Base-by-base conservation (phyloP, 257 asterid species). In the Solanum medicagineum region DNA sequence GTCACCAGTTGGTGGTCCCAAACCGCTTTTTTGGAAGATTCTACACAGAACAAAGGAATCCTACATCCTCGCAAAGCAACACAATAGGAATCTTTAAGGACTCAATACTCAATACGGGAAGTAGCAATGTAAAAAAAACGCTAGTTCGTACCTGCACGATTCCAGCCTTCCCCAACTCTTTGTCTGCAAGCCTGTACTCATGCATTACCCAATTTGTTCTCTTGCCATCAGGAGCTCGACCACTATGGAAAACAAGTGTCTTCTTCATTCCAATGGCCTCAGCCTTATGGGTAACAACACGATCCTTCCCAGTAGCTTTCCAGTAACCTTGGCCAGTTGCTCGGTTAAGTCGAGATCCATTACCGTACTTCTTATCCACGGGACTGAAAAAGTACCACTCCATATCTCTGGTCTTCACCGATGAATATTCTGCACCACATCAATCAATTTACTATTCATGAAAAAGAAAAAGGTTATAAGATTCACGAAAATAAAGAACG, bases 151-250 rank as follows among this genome's bases (percentile, higher is more conserved):
- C 99, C 98, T 96, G 98, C n/a, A 91, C 75, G 26, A 94, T 97
- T 81, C 98, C 98, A 62, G 95, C 97, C 47, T 63, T 89, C 81
- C 87, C 95, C 90, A 93, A 86, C 47, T 93, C 99, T 0, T 92
- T 87, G 85, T 93, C 98, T 3, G 94, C 91, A 8, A 94, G 98
- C 87, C 99, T 87, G 85, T 96, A 96, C 90, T 96, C 99, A n/a
- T 94, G 98, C 99, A 96, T 96, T 11, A 96, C 98, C 99, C 99
- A 96, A 63, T 96, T 94, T 10, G 99, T 94, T 79, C 99, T 90
- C 92, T 94, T 92, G 16, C 99, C 99, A 85, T 93, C 98, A 13
- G 99, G 99, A 45, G 99, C 99, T 87, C 99, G 93, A 12, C 98
- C 99, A 12, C 94, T 91, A 80, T 96, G 99, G 89, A 93, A 96